Percentiles rank a stretch among this genome's conserved stretches.
Conservation (phyloP, 352 stramenopile species). For the Peronospora belbahrii region DNA sequence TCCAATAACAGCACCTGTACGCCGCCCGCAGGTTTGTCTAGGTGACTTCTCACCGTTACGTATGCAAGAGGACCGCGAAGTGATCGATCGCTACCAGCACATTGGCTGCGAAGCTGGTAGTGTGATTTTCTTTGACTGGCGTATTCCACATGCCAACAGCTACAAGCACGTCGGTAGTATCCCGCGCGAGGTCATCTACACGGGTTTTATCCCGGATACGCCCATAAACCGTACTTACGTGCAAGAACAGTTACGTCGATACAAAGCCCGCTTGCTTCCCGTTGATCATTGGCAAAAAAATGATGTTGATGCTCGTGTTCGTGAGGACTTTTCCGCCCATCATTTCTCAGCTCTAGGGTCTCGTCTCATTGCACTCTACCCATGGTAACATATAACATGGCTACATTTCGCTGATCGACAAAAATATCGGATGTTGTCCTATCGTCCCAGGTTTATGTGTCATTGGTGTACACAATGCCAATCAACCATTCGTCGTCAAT, state of each 20-base stretch:
- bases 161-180: constrained; percentile 53
- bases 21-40: constrained; percentile 68
- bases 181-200: constrained; percentile 80
- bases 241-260: constrained; percentile 64
- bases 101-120: constrained; percentile 57
- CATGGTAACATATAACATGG: constrained; percentile 36
- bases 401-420: constrained; percentile 14
- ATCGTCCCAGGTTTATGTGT: constrained; percentile 8
- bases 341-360: constrained; percentile 55
- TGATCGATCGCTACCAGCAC: constrained; percentile 69
- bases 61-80: constrained; percentile 68
- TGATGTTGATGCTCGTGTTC: constrained; percentile 41
- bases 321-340: constrained; percentile 56
- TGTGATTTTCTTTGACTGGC: constrained; percentile 86
- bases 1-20: constrained; percentile 5
- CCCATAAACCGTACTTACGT: constrained; percentile 66
- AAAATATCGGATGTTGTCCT: no score
- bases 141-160: constrained; percentile 84
- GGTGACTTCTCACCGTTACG: constrained; percentile 84
- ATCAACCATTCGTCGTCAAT: constrained; percentile 19
- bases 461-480: constrained; percentile 8
- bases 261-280: constrained; percentile 49
- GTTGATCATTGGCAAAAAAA: constrained; percentile 76
- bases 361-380: constrained; percentile 53
- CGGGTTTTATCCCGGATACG: constrained; percentile 69